These are phyloP conservation scores for Macaranga tanarius DNA, from an alignment of 441 rosid species.

Conservation along the genomic window DNA sequence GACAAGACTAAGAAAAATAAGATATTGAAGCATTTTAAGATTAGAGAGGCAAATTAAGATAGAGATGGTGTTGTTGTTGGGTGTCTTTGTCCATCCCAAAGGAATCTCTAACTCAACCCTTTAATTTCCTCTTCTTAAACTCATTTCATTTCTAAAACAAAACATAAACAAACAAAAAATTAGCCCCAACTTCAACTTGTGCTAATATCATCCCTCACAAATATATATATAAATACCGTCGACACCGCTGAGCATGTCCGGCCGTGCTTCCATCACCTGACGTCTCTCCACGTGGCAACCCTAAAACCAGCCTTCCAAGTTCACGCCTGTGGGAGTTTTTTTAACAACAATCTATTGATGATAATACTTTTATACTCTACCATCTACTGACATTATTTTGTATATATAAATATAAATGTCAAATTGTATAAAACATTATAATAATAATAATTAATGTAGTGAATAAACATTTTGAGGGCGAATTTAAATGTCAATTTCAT, in stretches of 20 bases:
- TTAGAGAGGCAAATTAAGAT: too few species aligned
- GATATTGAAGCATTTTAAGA: too few species aligned
- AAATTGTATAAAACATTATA: neutral
- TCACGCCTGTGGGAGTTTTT: constrained; percentile 35
- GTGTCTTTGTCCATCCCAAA: constrained; percentile 28
- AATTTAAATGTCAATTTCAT: constrained; percentile 20
- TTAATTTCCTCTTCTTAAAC: neutral
- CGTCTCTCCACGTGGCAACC: constrained; percentile 48
- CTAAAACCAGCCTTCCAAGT: constrained; percentile 24
- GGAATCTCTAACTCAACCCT: constrained; percentile 25
- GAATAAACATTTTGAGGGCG: too few species aligned
- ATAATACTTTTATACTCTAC: too few species aligned
- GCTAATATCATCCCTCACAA: too few species aligned
- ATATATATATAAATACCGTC: too few species aligned
- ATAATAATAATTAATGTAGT: too few species aligned
- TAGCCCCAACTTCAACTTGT: too few species aligned
- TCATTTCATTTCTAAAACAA: neutral
- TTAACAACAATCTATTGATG: neutral
- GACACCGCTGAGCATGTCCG: constrained; percentile 37
- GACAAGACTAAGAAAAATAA: too few species aligned
- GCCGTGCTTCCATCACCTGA: constrained; percentile 32
- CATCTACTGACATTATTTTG: too few species aligned
- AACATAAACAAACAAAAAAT: too few species aligned
- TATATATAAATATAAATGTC: neutral
- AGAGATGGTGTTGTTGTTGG: too few species aligned